A percentile compares a stretch with the other conserved stretches of the same genome.
Conservation (phyloP, 2,329 filamentous ascomycete genomes). For the Aspergillus calidoustus region DNA sequence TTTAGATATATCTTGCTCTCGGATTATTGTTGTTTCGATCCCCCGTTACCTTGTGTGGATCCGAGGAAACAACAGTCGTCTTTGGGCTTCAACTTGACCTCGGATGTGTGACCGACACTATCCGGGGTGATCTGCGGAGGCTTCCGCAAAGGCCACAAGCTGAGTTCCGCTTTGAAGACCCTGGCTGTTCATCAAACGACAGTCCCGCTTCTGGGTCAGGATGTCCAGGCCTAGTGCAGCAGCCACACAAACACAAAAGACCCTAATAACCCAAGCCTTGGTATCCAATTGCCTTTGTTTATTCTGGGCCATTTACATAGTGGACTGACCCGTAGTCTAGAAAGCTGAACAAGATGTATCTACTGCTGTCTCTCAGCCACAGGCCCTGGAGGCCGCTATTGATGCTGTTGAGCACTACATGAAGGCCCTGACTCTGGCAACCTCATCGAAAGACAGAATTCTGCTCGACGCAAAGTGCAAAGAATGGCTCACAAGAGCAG, state of each 20-base stretch:
- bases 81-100: conserved; percentile 17
- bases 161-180: conserved; percentile 12
- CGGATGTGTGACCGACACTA: conserved; percentile 20
- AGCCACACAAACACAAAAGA: conserved; percentile 32
- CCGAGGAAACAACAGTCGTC: conserved; percentile 1
- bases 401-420: conserved; percentile 80
- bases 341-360: conserved; percentile 59
- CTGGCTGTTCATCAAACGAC: conserved; percentile 16
- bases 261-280: conserved; percentile 36
- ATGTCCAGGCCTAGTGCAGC: conserved; percentile 37
- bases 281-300: conserved; percentile 26
- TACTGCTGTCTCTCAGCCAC: conserved; percentile 57
- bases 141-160: conserved; percentile 15
- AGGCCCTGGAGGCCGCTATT: conserved; percentile 76
- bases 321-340: conserved; percentile 45
- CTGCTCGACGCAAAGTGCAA: conserved; percentile 72
- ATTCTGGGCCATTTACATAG: not conserved
- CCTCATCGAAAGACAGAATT: conserved; percentile 65
- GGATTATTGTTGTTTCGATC: conserved; percentile 6
- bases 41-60: conserved; percentile 1
- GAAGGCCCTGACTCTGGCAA: conserved; percentile 68
- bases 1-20: not conserved
- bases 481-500: conserved; percentile 71
- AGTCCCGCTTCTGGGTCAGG: conserved; percentile 18
- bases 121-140: conserved; percentile 18